phyloP scores from a whole-genome alignment of 495 filamentous ascomycete genomes.

The Staphylotrichum tortipilum region DNA sequence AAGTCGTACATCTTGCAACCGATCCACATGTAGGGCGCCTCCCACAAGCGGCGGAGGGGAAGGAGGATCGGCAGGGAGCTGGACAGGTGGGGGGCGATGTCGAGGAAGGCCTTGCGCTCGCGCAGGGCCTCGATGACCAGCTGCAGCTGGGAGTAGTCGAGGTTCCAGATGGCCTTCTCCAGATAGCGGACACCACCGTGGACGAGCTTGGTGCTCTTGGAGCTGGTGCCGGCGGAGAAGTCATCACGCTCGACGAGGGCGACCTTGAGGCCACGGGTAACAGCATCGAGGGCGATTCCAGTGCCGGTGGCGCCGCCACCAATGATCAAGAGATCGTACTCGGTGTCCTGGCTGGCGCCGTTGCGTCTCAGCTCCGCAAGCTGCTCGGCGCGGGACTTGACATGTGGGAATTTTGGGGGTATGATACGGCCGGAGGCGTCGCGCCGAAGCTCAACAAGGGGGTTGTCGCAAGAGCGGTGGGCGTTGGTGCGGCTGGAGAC shows the following conservation, averaged over 20 bases:
- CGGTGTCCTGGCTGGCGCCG: conserved; percentile 27
- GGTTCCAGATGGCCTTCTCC: conserved; percentile 93
- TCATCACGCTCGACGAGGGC: conserved; percentile 90
- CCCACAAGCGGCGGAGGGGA: conserved; percentile 92
- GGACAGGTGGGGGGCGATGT: conserved; percentile 91
- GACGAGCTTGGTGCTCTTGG: conserved; percentile 94
- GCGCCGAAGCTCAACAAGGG: not conserved
- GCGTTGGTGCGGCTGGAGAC: not conserved
- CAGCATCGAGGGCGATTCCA: conserved; percentile 90
- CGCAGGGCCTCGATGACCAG: conserved; percentile 88
- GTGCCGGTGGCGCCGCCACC: conserved; percentile 88
- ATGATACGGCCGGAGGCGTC: not conserved
- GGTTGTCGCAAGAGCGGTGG: not conserved
- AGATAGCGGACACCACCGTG: conserved; percentile 95
- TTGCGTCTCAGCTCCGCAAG: conserved; percentile 47
- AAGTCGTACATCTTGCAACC: conserved; percentile 95
- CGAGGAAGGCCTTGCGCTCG: conserved; percentile 90
- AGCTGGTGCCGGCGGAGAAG: conserved; percentile 87
- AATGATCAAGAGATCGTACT: conserved; percentile 85
- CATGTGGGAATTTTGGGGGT: conserved; percentile 50
- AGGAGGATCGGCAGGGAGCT: conserved; percentile 97
- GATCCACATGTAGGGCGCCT: conserved; percentile 93
- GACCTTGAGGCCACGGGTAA: conserved; percentile 84
- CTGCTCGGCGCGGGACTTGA: conserved; percentile 63
- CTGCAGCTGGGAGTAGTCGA: conserved; percentile 91